A percentile compares a stretch with the other conserved stretches of the same genome.
Conservation (phyloP, 257 asterid genomes). For the Fraxinus pennsylvanica region DNA sequence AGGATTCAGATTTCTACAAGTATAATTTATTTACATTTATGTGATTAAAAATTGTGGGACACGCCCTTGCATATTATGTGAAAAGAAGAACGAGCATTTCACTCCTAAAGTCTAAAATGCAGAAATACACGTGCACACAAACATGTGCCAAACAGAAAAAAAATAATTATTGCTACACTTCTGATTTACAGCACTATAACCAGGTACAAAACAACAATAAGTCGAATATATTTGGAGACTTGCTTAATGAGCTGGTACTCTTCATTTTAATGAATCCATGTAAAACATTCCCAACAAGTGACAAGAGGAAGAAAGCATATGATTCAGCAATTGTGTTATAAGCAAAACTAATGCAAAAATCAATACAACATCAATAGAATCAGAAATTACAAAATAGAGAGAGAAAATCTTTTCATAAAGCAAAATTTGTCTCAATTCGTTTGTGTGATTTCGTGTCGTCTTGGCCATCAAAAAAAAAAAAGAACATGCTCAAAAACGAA, state of each 20-base stretch:
- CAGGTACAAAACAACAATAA: too few relatives aligned
- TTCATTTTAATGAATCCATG: too few relatives aligned
- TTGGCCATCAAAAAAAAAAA: not conserved
- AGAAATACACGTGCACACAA: too few relatives aligned
- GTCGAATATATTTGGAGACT: not conserved
- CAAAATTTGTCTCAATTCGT: not conserved
- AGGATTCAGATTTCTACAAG: too few relatives aligned
- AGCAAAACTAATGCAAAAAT: not conserved
- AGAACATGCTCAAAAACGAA: too few relatives aligned
- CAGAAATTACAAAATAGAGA: not conserved
- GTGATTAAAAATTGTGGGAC: too few relatives aligned
- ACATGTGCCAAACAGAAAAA: not conserved
- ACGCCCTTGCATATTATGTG: too few relatives aligned
- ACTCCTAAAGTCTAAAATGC: too few relatives aligned
- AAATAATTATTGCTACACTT: not conserved
- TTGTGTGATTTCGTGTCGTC: not conserved
- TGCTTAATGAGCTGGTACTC: not conserved
- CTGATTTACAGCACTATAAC: not conserved
- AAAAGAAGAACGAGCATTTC: too few relatives aligned
- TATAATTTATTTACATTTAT: too few relatives aligned
- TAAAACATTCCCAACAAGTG: not conserved
- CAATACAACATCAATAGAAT: not conserved
- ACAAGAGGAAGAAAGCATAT: not conserved
- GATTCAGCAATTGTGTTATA: not conserved
- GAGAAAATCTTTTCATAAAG: not conserved